Evolutionary conservation across 2,329 filamentous ascomycete genomes (phyloP).

Genomic region (Penicillium aurantiogriseum): DNA sequence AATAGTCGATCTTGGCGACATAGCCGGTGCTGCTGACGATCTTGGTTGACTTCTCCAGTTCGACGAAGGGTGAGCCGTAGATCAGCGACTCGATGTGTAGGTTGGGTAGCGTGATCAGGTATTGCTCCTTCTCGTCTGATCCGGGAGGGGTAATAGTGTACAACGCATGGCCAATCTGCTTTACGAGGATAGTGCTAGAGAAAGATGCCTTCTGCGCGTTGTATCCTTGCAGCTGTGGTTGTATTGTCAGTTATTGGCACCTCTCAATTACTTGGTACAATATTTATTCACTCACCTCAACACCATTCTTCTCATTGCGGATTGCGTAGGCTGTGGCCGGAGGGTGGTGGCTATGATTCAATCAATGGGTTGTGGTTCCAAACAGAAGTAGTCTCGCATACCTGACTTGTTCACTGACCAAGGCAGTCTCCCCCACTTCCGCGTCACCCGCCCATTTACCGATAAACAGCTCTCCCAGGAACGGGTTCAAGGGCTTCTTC

Average conservation of each 20-base stretch:
- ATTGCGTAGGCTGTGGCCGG: constrained; percentile 94
- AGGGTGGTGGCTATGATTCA: constrained; percentile 70
- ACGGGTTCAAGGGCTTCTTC: constrained; percentile 97
- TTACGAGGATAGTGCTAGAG: constrained; percentile 88
- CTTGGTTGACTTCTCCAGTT: constrained; percentile 79
- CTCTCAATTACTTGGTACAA: background rate
- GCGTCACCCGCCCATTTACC: constrained; percentile 81
- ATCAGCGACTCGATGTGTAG: constrained; percentile 94
- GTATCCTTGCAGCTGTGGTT: constrained; percentile 65
- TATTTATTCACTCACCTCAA: constrained; percentile 49
- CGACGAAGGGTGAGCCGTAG: constrained; percentile 71
- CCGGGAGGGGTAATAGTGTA: constrained; percentile 64
- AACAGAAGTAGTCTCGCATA: constrained; percentile 18
- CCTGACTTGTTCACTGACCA: constrained; percentile 93
- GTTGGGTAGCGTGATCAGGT: constrained; percentile 86
- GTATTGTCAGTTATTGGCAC: background rate
- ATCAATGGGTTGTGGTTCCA: constrained; percentile 6
- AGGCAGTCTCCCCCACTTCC: constrained; percentile 69
- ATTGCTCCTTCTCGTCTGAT: constrained; percentile 62
- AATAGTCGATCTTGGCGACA: constrained; percentile 87
- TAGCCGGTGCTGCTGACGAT: constrained; percentile 86
- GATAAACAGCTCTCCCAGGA: constrained; percentile 90
- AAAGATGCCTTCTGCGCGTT: constrained; percentile 97
- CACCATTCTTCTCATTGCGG: constrained; percentile 77
- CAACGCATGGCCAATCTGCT: constrained; percentile 87